Conservation (phyloP, 2,329 filamentous ascomycete genomes). For the Arthrobotrys conoides region DNA sequence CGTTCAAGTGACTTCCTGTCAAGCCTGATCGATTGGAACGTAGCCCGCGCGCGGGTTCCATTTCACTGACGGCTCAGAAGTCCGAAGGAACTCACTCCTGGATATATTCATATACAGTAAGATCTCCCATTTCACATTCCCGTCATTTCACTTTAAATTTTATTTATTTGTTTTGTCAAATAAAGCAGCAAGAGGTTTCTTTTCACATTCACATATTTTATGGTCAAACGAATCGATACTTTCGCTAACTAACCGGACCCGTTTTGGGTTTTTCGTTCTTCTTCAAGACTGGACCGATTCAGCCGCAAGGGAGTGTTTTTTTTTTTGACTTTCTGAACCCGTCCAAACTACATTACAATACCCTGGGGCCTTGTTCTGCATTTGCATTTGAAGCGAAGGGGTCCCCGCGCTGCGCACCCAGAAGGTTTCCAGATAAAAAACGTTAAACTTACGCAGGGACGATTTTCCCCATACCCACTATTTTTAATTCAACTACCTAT, state of each 20-base stretch:
- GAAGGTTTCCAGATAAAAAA: conserved; percentile 10
- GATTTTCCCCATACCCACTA: background rate
- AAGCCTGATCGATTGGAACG: conserved; percentile 28
- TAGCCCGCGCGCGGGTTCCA: background rate
- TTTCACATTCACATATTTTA: conserved; percentile 25
- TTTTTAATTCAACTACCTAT: background rate
- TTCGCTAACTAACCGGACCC: conserved; percentile 23
- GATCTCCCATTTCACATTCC: conserved; percentile 32
- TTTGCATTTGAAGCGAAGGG: conserved; percentile 19
- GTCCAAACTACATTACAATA: conserved; percentile 9
- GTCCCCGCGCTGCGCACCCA: conserved; percentile 18
- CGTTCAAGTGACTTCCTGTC: conserved; percentile 47
- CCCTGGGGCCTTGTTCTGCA: background rate
- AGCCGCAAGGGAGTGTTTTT: conserved; percentile 49
- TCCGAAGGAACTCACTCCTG: conserved; percentile 4
- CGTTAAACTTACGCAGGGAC: background rate
- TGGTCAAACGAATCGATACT: conserved; percentile 2
- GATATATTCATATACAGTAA: conserved; percentile 35
- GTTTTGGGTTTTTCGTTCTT: conserved; percentile 17
- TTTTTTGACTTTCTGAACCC: conserved; percentile 19
- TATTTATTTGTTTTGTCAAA: conserved; percentile 8
- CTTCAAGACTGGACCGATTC: conserved; percentile 14
- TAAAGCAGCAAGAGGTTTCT: background rate
- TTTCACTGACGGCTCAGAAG: conserved; percentile 3
- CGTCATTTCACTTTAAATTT: too few relatives aligned